Conservation (phyloP, 805 yeast species). For the Wickerhamomyces bisporus region DNA sequence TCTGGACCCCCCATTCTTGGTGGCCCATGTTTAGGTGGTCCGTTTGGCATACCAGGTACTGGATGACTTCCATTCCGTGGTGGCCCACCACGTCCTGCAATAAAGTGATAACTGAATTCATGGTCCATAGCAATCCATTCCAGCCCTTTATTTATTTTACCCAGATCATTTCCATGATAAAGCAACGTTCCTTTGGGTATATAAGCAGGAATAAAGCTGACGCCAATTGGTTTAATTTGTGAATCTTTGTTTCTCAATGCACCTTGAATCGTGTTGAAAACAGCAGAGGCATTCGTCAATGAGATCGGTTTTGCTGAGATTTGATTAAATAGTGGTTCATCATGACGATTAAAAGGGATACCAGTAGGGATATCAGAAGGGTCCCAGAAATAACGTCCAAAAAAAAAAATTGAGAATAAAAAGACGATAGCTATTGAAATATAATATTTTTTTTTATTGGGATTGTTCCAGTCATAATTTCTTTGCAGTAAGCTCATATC, state of each 20-base stretch:
- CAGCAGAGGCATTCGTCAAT: conserved; percentile 44
- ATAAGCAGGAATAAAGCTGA: conserved; percentile 53
- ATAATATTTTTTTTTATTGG: neutral
- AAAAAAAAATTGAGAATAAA: neutral
- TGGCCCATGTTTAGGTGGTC: too few relatives aligned
- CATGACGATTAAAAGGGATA: neutral
- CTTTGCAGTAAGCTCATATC: too few relatives aligned
- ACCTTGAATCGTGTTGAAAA: conserved; percentile 50
- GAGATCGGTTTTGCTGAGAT: conserved; percentile 35
- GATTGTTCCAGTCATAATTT: too few relatives aligned
- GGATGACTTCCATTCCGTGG: conserved; percentile 4
- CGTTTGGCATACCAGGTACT: too few relatives aligned
- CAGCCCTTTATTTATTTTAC: conserved; percentile 37
- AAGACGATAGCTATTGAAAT: neutral
- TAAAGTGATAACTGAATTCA: conserved; percentile 53
- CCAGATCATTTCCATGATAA: conserved; percentile 46
- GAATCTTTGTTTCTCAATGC: conserved; percentile 48
- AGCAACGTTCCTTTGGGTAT: conserved; percentile 54
- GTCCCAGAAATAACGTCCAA: too few relatives aligned
- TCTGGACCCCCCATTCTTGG: neutral
- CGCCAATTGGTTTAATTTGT: conserved; percentile 51
- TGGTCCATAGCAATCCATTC: conserved; percentile 67
- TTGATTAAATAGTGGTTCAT: too few relatives aligned
- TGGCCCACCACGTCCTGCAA: conserved; percentile 20
- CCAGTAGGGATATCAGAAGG: neutral